Evolutionary conservation across 768 basidiomycete species (phyloP).

Genomic region (Lyophyllum shimeji): DNA sequence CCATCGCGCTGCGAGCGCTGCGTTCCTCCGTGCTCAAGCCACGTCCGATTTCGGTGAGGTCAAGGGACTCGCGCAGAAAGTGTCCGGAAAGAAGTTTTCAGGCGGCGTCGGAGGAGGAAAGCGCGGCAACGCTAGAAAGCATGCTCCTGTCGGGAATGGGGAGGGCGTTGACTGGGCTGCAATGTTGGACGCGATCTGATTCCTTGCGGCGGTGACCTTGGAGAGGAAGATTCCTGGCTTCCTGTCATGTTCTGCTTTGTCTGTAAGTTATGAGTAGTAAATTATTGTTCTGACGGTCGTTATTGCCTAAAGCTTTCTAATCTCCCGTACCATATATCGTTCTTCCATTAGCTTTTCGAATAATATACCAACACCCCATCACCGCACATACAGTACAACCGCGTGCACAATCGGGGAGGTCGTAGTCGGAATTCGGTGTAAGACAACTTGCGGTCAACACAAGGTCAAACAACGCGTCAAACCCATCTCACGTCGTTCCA

Average conservation of each 20-base stretch:
- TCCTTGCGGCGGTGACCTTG: not conserved
- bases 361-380: not conserved
- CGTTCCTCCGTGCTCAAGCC: slow-evolving; percentile 78
- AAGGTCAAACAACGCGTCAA: slow-evolving; percentile 22
- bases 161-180: slow-evolving; percentile 45
- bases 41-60: slow-evolving; percentile 71
- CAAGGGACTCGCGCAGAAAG: slow-evolving; percentile 60
- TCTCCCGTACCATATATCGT: not conserved
- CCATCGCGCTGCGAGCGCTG: slow-evolving; percentile 62
- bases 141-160: slow-evolving; percentile 35
- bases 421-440: not conserved
- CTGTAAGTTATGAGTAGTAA: not conserved
- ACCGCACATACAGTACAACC: too few species aligned
- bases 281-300: not conserved
- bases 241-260: too few species aligned
- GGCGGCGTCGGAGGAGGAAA: slow-evolving; percentile 29
- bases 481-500: not conserved
- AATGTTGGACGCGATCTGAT: slow-evolving; percentile 32
- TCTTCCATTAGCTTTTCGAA: not conserved
- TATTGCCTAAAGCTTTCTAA: not conserved
- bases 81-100: slow-evolving; percentile 39
- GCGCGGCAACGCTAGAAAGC: slow-evolving; percentile 23
- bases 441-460: slow-evolving; percentile 4
- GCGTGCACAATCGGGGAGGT: too few species aligned
- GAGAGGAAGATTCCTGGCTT: too few species aligned